phyloP scores from a whole-genome alignment of 306 rosid genomes.

The Gastrolobium villosum region DNA sequence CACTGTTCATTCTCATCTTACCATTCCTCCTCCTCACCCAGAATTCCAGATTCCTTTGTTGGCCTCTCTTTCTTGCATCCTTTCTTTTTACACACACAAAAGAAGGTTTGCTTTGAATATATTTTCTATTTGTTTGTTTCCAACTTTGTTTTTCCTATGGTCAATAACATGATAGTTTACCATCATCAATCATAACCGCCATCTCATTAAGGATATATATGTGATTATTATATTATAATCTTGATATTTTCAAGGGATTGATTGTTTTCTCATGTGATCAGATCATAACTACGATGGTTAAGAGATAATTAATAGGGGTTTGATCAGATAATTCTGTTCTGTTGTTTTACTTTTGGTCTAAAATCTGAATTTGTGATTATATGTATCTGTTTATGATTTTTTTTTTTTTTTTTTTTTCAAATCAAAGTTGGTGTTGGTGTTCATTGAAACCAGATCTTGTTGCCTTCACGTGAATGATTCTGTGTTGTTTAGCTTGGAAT shows the following conservation, averaged over 20 bases:
- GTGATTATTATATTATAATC: slow-evolving; percentile 25
- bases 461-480: slow-evolving; percentile 10
- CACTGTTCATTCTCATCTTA: slow-evolving; percentile 3
- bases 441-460: background rate
- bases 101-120: slow-evolving; percentile 47
- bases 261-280: slow-evolving; percentile 13
- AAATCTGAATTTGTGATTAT: slow-evolving; percentile 31
- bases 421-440: slow-evolving; percentile 5
- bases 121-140: too few species aligned
- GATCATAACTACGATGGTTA: slow-evolving; percentile 29
- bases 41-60: slow-evolving; percentile 4
- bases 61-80: slow-evolving; percentile 26
- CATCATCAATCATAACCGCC: background rate
- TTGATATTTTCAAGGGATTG: slow-evolving; percentile 27
- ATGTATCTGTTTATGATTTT: slow-evolving; percentile 21
- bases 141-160: too few species aligned
- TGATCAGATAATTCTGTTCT: background rate
- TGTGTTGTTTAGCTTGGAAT: slow-evolving; percentile 5
- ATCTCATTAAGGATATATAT: slow-evolving; percentile 15
- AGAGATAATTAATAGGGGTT: background rate
- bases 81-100: slow-evolving; percentile 9
- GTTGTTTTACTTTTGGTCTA: slow-evolving; percentile 18
- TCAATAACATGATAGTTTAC: background rate
- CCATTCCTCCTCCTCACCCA: slow-evolving; percentile 27
- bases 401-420: background rate